Percentiles rank a stretch among this genome's conserved stretches.
Evolutionary conservation across 352 stramenopile genomes (phyloP).

Genomic region (Stramenopiles sp.): DNA sequence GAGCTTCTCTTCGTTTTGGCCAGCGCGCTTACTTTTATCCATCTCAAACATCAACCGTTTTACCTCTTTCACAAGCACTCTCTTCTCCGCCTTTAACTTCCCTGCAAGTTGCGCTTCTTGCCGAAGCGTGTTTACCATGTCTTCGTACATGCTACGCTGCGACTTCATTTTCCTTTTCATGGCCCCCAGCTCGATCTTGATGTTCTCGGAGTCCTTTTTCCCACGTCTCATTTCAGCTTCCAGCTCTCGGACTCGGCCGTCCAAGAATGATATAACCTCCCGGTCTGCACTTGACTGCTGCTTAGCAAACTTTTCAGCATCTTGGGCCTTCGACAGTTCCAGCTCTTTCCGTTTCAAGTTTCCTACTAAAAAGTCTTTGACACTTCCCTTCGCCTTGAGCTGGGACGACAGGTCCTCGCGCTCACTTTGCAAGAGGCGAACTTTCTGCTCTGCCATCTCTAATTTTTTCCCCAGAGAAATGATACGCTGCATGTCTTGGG

Average conservation of each 20-base stretch:
- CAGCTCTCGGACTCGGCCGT: background rate
- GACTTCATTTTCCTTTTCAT: background rate
- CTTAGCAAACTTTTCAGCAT: background rate
- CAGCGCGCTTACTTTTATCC: background rate
- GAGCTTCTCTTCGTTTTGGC: too few relatives aligned
- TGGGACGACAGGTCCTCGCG: background rate
- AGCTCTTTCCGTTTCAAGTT: constrained; percentile 5
- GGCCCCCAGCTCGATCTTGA: background rate
- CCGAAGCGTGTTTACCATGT: background rate
- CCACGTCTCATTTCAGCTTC: background rate
- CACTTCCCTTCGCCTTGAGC: constrained; percentile 2
- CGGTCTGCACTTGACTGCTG: constrained; percentile 8
- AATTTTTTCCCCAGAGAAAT: constrained; percentile 7
- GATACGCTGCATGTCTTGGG: background rate
- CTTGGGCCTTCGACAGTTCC: background rate
- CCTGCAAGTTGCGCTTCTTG: background rate
- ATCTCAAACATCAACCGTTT: background rate
- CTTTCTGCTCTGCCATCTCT: constrained; percentile 9
- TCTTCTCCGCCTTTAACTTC: background rate
- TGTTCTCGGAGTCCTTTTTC: background rate
- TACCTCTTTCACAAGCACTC: constrained; percentile 4
- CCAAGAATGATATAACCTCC: constrained; percentile 7
- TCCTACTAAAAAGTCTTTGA: constrained; percentile 6
- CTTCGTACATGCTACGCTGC: background rate
- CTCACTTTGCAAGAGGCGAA: background rate